phyloP scores from a whole-genome alignment of 2,329 filamentous ascomycete genomes.

The Cercospora zeae-maydis region DNA sequence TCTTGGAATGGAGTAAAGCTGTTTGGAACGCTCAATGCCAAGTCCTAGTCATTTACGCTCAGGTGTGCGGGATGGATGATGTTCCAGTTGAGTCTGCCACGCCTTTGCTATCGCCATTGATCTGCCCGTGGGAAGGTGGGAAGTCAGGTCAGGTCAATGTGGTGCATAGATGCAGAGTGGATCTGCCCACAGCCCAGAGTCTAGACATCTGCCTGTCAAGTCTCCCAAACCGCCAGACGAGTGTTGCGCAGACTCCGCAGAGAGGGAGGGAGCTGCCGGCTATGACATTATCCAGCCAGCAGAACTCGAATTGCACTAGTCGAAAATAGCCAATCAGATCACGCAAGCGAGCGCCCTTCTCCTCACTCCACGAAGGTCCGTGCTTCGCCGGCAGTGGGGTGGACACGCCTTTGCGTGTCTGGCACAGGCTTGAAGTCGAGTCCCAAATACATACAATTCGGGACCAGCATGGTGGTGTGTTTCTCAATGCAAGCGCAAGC shows the following conservation, averaged over 20 bases:
- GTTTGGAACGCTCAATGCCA: not conserved
- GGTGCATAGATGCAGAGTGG: not conserved
- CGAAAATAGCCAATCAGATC: not conserved
- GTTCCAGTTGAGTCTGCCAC: not conserved
- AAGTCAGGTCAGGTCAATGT: conserved; percentile 10
- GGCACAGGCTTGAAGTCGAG: not conserved
- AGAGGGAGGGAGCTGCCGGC: not conserved
- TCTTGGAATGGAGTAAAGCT: no score
- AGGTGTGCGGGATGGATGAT: not conserved
- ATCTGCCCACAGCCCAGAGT: not conserved
- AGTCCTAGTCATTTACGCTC: not conserved
- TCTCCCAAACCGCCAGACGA: not conserved
- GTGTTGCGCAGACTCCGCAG: not conserved
- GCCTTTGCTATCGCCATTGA: not conserved
- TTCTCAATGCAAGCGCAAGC: not conserved
- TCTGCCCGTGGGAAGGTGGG: conserved; percentile 1
- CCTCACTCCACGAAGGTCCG: not conserved
- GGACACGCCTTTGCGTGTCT: not conserved
- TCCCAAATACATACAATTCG: not conserved
- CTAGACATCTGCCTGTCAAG: not conserved
- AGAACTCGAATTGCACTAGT: not conserved
- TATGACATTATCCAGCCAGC: not conserved
- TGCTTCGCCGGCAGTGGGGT: not conserved
- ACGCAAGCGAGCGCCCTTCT: not conserved
- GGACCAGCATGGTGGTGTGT: not conserved